Percentiles rank a stretch among this genome's conserved stretches.
phyloP scores from a whole-genome alignment of 768 basidiomycete species.

The Termitomyces sp. region DNA sequence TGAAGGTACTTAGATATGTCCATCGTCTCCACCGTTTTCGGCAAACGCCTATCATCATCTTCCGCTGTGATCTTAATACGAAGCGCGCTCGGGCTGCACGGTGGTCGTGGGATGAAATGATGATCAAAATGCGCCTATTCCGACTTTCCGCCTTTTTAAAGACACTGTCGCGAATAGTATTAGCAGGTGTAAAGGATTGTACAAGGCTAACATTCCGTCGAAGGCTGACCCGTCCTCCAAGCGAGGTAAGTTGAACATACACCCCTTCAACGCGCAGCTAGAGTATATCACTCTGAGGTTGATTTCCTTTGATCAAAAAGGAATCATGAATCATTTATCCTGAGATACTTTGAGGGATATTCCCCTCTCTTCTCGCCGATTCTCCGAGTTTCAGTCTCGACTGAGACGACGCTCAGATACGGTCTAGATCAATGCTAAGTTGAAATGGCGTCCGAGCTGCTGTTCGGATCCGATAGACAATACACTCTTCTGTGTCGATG shows the following conservation, averaged over 20 bases:
- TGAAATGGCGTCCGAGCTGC: background rate
- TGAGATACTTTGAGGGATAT: background rate
- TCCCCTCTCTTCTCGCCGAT: background rate
- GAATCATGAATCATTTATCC: background rate
- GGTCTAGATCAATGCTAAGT: background rate
- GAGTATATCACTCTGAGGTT: background rate
- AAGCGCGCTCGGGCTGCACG: slow-evolving; percentile 1
- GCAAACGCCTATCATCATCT: background rate
- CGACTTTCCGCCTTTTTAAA: background rate
- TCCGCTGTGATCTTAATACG: background rate
- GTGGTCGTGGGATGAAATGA: background rate
- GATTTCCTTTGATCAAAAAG: background rate
- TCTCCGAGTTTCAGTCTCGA: background rate
- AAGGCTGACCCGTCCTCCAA: background rate
- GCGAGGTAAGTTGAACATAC: background rate
- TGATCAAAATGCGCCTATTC: background rate
- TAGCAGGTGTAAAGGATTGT: background rate
- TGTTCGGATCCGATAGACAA: background rate
- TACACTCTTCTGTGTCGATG: background rate
- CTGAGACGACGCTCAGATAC: background rate
- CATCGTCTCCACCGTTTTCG: background rate
- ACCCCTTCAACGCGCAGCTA: background rate
- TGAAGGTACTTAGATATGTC: background rate
- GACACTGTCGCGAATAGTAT: background rate
- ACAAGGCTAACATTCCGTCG: background rate